Evolutionary conservation across 225 moss, liverwort and hornwort genomes (phyloP).

Genomic region (Sphagnum tenellum): DNA sequence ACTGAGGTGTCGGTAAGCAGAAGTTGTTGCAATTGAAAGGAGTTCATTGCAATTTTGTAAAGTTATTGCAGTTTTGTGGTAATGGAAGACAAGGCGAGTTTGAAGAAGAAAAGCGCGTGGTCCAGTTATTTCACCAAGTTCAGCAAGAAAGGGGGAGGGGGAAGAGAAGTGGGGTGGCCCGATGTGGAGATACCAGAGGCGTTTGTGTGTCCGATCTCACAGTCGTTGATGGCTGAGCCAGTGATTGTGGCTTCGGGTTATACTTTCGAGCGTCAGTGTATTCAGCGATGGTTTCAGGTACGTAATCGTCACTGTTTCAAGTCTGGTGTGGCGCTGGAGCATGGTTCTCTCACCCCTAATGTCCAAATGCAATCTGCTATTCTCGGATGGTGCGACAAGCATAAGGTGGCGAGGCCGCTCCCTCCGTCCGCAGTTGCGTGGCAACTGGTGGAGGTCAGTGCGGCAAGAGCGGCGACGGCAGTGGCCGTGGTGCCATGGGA

Average conservation of each 20-base stretch:
- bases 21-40: too few species aligned
- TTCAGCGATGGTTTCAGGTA: background rate
- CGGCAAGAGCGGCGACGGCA: slow-evolving; percentile 15
- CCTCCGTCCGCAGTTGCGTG: slow-evolving; percentile 26
- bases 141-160: too few species aligned
- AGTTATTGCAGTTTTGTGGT: too few species aligned
- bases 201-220: slow-evolving; percentile 4
- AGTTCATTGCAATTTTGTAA: too few species aligned
- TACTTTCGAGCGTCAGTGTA: slow-evolving; percentile 1
- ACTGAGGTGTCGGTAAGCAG: too few species aligned
- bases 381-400: slow-evolving; percentile 44
- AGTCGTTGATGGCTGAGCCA: slow-evolving; percentile 2
- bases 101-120: too few species aligned
- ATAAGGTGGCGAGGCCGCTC: slow-evolving; percentile 23
- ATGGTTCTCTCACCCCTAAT: slow-evolving; percentile 36
- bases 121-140: too few species aligned
- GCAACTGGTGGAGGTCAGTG: slow-evolving; percentile 17
- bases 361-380: slow-evolving; percentile 33
- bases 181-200: background rate
- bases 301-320: slow-evolving; percentile 27
- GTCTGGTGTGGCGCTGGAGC: slow-evolving; percentile 30
- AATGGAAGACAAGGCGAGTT: too few species aligned
- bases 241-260: slow-evolving; percentile 3
- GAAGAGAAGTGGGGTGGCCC: too few species aligned
- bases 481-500: slow-evolving; percentile 21